Conservation (phyloP, 768 basidiomycete species). For the Hortiboletus campestris region DNA sequence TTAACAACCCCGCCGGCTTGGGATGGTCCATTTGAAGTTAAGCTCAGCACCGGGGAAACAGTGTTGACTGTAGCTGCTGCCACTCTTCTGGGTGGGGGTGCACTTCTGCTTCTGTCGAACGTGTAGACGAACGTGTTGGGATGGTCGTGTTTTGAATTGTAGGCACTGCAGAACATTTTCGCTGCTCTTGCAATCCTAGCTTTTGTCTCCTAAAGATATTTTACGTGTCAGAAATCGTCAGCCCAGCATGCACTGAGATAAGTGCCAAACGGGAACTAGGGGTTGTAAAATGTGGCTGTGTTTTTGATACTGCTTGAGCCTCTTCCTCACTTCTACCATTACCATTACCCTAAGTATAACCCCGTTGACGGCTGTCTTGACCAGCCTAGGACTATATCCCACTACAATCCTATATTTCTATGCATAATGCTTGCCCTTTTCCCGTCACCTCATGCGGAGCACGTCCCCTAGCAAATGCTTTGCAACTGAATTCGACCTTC, state of each 20-base stretch:
- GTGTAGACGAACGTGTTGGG: slow-evolving; percentile 32
- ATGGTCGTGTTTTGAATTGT: neutral
- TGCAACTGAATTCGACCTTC: slow-evolving; percentile 22
- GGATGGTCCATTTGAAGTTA: slow-evolving; percentile 57
- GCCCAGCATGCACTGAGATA: too few species aligned
- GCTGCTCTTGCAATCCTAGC: neutral
- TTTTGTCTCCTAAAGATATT: neutral
- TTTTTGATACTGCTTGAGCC: neutral
- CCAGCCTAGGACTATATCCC: neutral
- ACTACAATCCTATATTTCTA: neutral
- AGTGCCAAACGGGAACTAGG: neutral
- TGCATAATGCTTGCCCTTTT: slow-evolving; percentile 15
- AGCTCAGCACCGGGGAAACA: slow-evolving; percentile 44
- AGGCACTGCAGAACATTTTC: neutral
- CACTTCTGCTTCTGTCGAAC: slow-evolving; percentile 52
- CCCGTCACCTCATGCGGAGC: neutral
- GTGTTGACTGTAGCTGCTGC: slow-evolving; percentile 45
- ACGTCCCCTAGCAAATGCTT: slow-evolving; percentile 6
- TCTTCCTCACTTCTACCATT: neutral
- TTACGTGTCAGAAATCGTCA: neutral
- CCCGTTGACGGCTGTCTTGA: too few species aligned
- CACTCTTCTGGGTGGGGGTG: slow-evolving; percentile 46
- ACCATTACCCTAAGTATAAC: neutral
- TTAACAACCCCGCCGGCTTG: slow-evolving; percentile 50
- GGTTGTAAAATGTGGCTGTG: slow-evolving; percentile 18